Conservation (phyloP, 192 early-diverging fungal species). For the Backusella australiensis region DNA sequence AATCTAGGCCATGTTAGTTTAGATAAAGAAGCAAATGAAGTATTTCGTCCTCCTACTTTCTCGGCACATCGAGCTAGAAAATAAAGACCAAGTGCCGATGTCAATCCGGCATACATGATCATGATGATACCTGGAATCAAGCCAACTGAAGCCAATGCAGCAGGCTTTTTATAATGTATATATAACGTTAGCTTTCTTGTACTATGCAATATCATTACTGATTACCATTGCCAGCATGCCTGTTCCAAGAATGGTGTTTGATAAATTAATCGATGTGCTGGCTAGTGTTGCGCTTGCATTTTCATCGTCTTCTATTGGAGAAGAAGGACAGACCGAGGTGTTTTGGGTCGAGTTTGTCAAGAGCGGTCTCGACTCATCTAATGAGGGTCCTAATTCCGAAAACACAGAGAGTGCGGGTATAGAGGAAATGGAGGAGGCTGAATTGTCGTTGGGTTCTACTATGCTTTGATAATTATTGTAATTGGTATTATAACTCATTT, state of each 20-base stretch:
- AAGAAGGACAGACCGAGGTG: not conserved
- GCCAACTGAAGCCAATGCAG: slow-evolving; percentile 83
- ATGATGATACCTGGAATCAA: slow-evolving; percentile 79
- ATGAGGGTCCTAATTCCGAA: not conserved
- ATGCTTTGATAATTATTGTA: slow-evolving; percentile 9
- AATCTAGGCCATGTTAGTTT: slow-evolving; percentile 90
- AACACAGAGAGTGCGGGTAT: slow-evolving; percentile 13
- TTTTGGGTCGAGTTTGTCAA: slow-evolving; percentile 4
- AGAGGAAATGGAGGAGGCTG: slow-evolving; percentile 6
- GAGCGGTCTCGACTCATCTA: not conserved
- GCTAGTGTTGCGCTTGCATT: slow-evolving; percentile 57
- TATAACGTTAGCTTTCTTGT: not conserved
- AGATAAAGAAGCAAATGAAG: slow-evolving; percentile 89
- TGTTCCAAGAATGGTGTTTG: slow-evolving; percentile 93
- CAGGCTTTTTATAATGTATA: slow-evolving; percentile 43
- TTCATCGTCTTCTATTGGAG: not conserved
- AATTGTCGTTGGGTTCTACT: not conserved
- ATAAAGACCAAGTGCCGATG: slow-evolving; percentile 82
- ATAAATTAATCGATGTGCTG: slow-evolving; percentile 77
- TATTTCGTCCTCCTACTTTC: slow-evolving; percentile 68
- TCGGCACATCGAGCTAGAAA: slow-evolving; percentile 78
- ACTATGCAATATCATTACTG: too few relatives aligned
- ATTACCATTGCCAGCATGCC: slow-evolving; percentile 96
- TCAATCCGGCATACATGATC: slow-evolving; percentile 70
- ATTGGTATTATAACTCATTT: not conserved